Conservation (phyloP, 805 yeast species). For the Suhomyces sp. region DNA sequence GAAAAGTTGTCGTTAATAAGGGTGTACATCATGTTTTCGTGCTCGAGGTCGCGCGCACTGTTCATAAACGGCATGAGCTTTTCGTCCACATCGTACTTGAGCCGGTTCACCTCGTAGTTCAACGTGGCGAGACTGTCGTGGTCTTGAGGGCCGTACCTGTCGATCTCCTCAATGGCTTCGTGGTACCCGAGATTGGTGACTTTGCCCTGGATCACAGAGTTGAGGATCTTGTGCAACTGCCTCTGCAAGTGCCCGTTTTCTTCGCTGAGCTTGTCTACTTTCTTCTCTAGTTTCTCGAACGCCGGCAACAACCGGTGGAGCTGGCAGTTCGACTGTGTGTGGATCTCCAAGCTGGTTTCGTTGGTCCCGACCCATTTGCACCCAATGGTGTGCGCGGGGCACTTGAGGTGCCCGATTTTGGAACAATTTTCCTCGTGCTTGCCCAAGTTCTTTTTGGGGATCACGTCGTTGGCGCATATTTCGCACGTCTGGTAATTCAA, state of each 20-base stretch:
- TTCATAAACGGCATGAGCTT: slow-evolving; percentile 34
- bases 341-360: slow-evolving; percentile 36
- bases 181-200: slow-evolving; percentile 49
- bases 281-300: slow-evolving; percentile 18
- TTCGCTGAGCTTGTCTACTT: slow-evolving; percentile 22
- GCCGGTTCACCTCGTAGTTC: slow-evolving; percentile 42
- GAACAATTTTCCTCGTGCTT: slow-evolving; percentile 44
- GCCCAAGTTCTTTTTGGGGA: slow-evolving; percentile 35
- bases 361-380: slow-evolving; percentile 46
- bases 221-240: slow-evolving; percentile 45
- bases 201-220: slow-evolving; percentile 48
- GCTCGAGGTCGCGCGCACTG: slow-evolving; percentile 21
- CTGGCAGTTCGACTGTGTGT: slow-evolving; percentile 29
- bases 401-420: slow-evolving; percentile 35
- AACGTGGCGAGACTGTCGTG: slow-evolving; percentile 31
- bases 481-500: slow-evolving; percentile 42
- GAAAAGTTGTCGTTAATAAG: slow-evolving; percentile 36
- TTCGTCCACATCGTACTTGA: slow-evolving; percentile 42
- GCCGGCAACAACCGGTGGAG: slow-evolving; percentile 29
- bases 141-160: slow-evolving; percentile 18
- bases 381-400: slow-evolving; percentile 49
- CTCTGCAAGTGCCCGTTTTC: slow-evolving; percentile 42
- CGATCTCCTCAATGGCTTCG: slow-evolving; percentile 46
- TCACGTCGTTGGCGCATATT: slow-evolving; percentile 39
- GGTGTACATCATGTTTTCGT: slow-evolving; percentile 22